These are phyloP conservation scores for Forsythia suspensa DNA, from an alignment of 257 asterid species.

Conservation along the genomic window DNA sequence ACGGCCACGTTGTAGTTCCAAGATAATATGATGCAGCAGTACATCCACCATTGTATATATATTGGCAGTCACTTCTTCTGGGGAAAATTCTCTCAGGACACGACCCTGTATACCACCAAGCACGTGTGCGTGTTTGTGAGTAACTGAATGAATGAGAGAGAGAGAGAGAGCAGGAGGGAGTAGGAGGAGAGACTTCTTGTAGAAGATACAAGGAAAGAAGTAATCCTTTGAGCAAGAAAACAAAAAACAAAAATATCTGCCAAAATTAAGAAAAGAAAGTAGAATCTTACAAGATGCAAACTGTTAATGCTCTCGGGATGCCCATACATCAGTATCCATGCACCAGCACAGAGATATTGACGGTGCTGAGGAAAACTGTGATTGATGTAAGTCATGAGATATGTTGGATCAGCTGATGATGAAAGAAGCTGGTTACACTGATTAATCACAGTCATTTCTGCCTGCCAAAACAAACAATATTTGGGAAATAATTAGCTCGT, in stretches of 20 bases:
- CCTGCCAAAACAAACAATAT: slow-evolving; percentile 49
- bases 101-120: slow-evolving; percentile 62
- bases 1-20: slow-evolving; percentile 91
- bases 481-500: slow-evolving; percentile 6
- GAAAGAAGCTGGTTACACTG: slow-evolving; percentile 96
- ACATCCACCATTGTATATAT: slow-evolving; percentile 96
- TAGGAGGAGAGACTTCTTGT: not conserved
- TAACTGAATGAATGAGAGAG: not conserved
- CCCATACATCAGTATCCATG: slow-evolving; percentile 90
- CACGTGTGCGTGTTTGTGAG: not conserved
- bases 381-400: slow-evolving; percentile 76
- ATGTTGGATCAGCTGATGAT: slow-evolving; percentile 77
- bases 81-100: slow-evolving; percentile 89
- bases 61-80: slow-evolving; percentile 96
- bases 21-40: slow-evolving; percentile 76
- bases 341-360: slow-evolving; percentile 94
- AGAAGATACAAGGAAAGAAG: slow-evolving; percentile 12
- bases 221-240: slow-evolving; percentile 3
- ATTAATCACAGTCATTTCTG: slow-evolving; percentile 84
- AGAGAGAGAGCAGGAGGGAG: not conserved
- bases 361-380: slow-evolving; percentile 91
- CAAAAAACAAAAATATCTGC: not conserved
- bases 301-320: slow-evolving; percentile 93
- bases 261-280: not conserved
- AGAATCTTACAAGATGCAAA: slow-evolving; percentile 72